Evolutionary conservation across 192 early-diverging fungal genomes (phyloP), one percentile per base, ranked within the genome.

Genomic region (Rhizophlyctis rosea): DNA sequence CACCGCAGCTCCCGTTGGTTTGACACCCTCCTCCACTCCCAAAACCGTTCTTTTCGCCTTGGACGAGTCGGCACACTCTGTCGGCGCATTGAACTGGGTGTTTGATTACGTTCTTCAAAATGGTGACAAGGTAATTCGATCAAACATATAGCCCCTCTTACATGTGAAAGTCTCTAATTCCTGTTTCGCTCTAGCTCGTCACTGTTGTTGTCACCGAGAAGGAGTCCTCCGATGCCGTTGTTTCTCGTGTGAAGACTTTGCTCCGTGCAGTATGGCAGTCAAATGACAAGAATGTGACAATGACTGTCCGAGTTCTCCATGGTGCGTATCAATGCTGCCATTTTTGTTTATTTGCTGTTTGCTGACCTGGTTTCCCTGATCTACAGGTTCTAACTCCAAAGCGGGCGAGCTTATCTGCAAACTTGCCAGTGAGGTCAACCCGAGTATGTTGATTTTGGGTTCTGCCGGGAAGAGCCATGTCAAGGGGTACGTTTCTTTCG

Each of bases 381-480:
- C n/a, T n/a, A n/a, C n/a, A n/a, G n/a, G n/a, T n/a, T n/a, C n/a
- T n/a, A n/a, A n/a, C n/a, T 7, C n/a, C 18, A 55, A 76, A 50
- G 49, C 71, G 16, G 76, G 76, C 28, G 54, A 52, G 24, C 69
- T 57, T 16, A 33, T 77, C 54, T 65, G 61, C 61, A 55, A 67
- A 25, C 48, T 72, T 30, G 70, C 61, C 31, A 69, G 72, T 21
- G 71, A 77, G 31, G n/a, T 50, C n/a, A 14, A 53, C 14, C 76
- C 76, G n/a, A 63, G 48, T 31, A 67, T 76, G 68, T 44, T 77
- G 36, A 61, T 77, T 4, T 59, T 77, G 29, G 76, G 76, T 16
- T 75, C 71, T 0, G 70, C 74, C 13, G 76, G 76, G 18, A 77
- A 77, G 65, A 53, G 54, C 5, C 74, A 77, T 57, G 36, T 76